Evolutionary conservation across 139 green algal genomes (phyloP).

Genomic region (Diplosphaera chodatii): DNA sequence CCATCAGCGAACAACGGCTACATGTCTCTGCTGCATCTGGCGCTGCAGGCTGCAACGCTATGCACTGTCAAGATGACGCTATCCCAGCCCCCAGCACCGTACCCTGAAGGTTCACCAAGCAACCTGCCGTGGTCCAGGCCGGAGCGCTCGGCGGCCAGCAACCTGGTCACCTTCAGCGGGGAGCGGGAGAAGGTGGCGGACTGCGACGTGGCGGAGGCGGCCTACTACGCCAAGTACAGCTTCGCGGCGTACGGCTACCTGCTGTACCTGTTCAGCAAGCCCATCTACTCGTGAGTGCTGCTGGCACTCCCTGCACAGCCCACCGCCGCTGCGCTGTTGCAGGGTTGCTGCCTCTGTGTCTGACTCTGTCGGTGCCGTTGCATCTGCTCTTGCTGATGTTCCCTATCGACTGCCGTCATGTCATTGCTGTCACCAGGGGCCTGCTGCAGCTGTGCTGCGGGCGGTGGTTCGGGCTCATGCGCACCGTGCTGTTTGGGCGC

Average conservation of each 20-base stretch:
- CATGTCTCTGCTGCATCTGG: no score
- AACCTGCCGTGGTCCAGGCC: no score
- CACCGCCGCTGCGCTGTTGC: no score
- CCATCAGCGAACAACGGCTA: no score
- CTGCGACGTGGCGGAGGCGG: slow-evolving; percentile 21
- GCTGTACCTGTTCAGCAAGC: slow-evolving; percentile 36
- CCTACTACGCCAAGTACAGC: slow-evolving; percentile 33
- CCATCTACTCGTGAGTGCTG: background rate
- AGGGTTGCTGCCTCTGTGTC: no score
- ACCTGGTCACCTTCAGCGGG: slow-evolving; percentile 2
- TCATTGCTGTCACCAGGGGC: slow-evolving; percentile 15
- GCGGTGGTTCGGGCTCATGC: slow-evolving; percentile 22
- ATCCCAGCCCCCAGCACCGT: no score
- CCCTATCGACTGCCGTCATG: background rate
- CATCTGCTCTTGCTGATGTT: no score
- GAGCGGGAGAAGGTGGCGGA: slow-evolving; percentile 1
- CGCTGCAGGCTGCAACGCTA: no score
- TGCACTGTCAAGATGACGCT: no score
- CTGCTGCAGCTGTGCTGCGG: slow-evolving; percentile 33
- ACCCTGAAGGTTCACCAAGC: no score
- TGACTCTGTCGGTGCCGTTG: no score
- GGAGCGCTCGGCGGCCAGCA: slow-evolving; percentile 2
- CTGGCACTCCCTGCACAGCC: no score
- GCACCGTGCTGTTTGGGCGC: background rate
- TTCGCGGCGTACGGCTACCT: slow-evolving; percentile 51